Evolutionary conservation across 2,329 filamentous ascomycete genomes (phyloP).

Genomic region (Huntiella bhutanensis): DNA sequence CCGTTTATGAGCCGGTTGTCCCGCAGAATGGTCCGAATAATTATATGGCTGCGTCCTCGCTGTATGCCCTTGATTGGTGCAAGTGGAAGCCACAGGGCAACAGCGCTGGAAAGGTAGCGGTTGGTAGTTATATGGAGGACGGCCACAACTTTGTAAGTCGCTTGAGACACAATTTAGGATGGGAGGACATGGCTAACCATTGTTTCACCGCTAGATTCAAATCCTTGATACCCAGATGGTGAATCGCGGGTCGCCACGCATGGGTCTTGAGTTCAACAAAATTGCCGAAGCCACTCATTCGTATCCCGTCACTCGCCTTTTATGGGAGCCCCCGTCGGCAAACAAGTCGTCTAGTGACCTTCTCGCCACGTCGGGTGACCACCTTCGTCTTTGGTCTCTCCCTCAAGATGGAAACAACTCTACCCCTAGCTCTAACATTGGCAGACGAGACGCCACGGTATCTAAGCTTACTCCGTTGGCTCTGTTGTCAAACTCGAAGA

Average conservation of each 20-base stretch:
- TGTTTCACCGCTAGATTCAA: slow-evolving; percentile 51
- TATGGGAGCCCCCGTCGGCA: slow-evolving; percentile 90
- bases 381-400: slow-evolving; percentile 82
- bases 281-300: slow-evolving; percentile 94
- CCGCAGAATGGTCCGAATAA: slow-evolving; percentile 62
- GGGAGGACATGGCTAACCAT: slow-evolving; percentile 6
- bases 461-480: slow-evolving; percentile 82
- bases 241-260: slow-evolving; percentile 51
- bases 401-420: slow-evolving; percentile 55
- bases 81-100: slow-evolving; percentile 77
- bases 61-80: slow-evolving; percentile 98
- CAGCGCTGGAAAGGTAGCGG: slow-evolving; percentile 76
- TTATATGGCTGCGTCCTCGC: slow-evolving; percentile 82
- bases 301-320: slow-evolving; percentile 82
- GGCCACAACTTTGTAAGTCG: slow-evolving; percentile 80
- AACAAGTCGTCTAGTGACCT: slow-evolving; percentile 92
- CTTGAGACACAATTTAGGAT: no score
- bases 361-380: slow-evolving; percentile 84
- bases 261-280: slow-evolving; percentile 75
- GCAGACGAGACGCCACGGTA: slow-evolving; percentile 38
- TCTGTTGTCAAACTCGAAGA: slow-evolving; percentile 91
- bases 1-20: slow-evolving; percentile 48
- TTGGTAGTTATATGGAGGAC: slow-evolving; percentile 93
- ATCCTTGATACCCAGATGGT: slow-evolving; percentile 76
- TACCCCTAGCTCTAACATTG: slow-evolving; percentile 49